A percentile compares a stretch with the other conserved stretches of the same genome.
Conservation (phyloP, 352 stramenopile species). For the Blastocystis sp. region DNA sequence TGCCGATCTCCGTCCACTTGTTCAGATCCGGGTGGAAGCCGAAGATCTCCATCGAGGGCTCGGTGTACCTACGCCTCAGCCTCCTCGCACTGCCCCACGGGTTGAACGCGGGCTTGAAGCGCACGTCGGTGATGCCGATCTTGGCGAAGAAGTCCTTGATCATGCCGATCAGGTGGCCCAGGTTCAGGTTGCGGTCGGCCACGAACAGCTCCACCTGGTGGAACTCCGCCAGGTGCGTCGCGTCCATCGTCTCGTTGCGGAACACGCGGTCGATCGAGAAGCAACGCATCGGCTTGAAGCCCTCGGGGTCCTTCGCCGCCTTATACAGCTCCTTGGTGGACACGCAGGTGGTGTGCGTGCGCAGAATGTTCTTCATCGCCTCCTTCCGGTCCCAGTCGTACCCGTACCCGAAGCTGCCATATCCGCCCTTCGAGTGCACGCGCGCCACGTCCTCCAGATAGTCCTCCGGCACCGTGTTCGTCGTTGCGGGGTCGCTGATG, state of each 20-base stretch:
- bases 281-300: constrained; percentile 94
- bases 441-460: constrained; percentile 96
- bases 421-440: constrained; percentile 94
- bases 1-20: constrained; percentile 79
- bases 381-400: constrained; percentile 86
- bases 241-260: constrained; percentile 99
- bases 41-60: constrained; percentile 99
- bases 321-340: constrained; percentile 98
- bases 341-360: constrained; percentile 98
- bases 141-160: constrained; percentile 99
- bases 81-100: constrained; percentile 73
- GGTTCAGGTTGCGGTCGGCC: constrained; percentile 93
- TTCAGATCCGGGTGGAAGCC: constrained; percentile 98
- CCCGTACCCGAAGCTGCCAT: constrained; percentile 87
- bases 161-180: constrained; percentile 96
- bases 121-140: constrained; percentile 87
- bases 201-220: constrained; percentile 97
- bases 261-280: constrained; percentile 99
- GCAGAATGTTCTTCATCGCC: constrained; percentile 96
- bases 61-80: constrained; percentile 83
- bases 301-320: constrained; percentile 84
- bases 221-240: constrained; percentile 99
- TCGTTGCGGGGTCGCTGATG: constrained; percentile 84
- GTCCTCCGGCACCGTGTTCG: constrained; percentile 85
- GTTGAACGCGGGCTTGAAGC: constrained; percentile 99